Evolutionary conservation across 306 rosid species (phyloP).

Genomic region (Gleditsia sinensis): DNA sequence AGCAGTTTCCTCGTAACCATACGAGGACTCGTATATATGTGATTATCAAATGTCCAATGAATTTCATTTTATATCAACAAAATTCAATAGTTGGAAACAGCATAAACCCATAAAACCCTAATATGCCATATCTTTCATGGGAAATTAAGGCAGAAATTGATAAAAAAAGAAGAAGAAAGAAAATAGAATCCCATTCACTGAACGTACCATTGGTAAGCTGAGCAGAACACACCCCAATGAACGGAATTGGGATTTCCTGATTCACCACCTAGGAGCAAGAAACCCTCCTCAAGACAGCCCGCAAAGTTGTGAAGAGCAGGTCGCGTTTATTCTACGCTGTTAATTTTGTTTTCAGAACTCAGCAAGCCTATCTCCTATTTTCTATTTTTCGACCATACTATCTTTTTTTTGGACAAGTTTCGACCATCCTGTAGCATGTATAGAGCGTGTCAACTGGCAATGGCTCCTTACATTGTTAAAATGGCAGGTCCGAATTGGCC

Average conservation of each 20-base stretch:
- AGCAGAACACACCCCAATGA: conserved; percentile 37
- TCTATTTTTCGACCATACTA: too few species aligned
- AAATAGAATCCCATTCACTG: neutral
- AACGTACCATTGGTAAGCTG: conserved; percentile 41
- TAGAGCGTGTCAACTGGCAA: too few species aligned
- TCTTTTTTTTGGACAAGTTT: too few species aligned
- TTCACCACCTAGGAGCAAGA: neutral
- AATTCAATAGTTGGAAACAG: neutral
- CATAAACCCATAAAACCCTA: neutral
- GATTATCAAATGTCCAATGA: neutral
- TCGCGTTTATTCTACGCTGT: conserved; percentile 44
- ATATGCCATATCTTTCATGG: too few species aligned
- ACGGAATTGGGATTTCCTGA: conserved; percentile 21
- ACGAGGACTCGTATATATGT: neutral
- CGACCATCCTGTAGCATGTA: too few species aligned
- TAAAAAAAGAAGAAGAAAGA: neutral
- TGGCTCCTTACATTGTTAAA: too few species aligned
- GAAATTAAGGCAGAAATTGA: neutral
- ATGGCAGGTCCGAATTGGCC: too few species aligned
- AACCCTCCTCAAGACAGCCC: neutral
- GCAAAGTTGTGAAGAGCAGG: neutral
- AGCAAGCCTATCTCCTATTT: neutral
- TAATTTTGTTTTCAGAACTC: neutral
- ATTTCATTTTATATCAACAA: neutral
- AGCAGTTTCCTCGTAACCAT: neutral